phyloP scores from a whole-genome alignment of 129 eudicot genomes.

The Chrysanthemum lavandulifolium region DNA sequence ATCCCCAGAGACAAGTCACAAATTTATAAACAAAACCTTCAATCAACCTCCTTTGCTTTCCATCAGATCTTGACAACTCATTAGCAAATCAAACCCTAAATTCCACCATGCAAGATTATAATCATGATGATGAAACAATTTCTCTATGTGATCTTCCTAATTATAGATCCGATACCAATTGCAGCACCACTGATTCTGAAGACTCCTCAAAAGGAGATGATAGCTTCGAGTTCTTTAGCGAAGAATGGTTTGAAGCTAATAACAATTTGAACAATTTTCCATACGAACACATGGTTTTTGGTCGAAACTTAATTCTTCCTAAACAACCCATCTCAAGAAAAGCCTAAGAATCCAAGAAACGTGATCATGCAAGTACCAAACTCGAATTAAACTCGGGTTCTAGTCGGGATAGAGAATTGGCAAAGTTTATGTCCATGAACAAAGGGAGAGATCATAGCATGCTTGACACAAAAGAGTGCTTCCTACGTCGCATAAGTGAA shows the following conservation, averaged over 20 bases:
- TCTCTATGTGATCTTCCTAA: slow-evolving; percentile 34
- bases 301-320: slow-evolving; percentile 19
- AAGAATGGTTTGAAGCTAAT: slow-evolving; percentile 26
- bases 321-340: slow-evolving; percentile 24
- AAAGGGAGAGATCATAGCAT: slow-evolving; percentile 23
- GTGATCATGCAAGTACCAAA: slow-evolving; percentile 9
- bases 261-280: slow-evolving; percentile 23
- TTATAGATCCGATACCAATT: slow-evolving; percentile 6
- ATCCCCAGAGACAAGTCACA: too few species aligned
- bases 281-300: slow-evolving; percentile 13
- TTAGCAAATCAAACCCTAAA: slow-evolving; percentile 6
- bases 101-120: slow-evolving; percentile 15
- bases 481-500: slow-evolving; percentile 14
- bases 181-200: slow-evolving; percentile 15
- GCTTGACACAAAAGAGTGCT: slow-evolving; percentile 2
- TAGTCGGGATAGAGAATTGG: slow-evolving; percentile 4
- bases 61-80: neutral
- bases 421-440: slow-evolving; percentile 19
- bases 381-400: neutral
- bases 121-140: slow-evolving; percentile 27
- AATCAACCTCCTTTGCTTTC: slow-evolving; percentile 9
- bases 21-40: too few species aligned
- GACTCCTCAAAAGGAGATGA: slow-evolving; percentile 27
- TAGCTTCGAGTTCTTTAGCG: slow-evolving; percentile 33
- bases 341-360: slow-evolving; percentile 29